Evolutionary conservation across 352 stramenopile genomes (phyloP).

Genomic region (Phytophthora pseudosyringae): DNA sequence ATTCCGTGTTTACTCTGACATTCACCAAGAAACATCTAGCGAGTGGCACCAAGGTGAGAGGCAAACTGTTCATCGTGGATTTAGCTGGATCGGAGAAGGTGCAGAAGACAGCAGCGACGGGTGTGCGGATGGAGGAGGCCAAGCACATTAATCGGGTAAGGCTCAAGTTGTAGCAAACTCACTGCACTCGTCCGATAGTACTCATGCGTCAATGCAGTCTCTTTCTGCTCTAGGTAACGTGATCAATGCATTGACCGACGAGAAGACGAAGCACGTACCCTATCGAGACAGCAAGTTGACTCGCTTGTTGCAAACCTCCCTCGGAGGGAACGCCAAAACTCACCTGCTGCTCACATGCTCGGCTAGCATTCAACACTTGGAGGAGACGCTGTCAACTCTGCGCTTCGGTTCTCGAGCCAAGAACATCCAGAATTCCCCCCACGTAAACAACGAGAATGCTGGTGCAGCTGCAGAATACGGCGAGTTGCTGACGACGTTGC

Average conservation of each 20-base stretch:
- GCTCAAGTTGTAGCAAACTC: too few species aligned
- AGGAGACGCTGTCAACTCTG: constrained; percentile 89
- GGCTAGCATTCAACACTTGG: constrained; percentile 36
- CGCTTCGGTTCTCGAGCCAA: constrained; percentile 92
- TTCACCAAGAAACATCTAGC: constrained; percentile 38
- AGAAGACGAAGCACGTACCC: constrained; percentile 55
- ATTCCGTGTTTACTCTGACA: constrained; percentile 71
- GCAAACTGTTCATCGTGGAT: constrained; percentile 66
- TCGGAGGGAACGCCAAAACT: constrained; percentile 90
- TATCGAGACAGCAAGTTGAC: constrained; percentile 93
- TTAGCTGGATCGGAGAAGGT: constrained; percentile 74
- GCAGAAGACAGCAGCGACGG: constrained; percentile 58
- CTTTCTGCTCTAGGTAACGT: constrained; percentile 76
- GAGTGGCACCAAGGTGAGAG: constrained; percentile 15
- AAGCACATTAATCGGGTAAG: constrained; percentile 78
- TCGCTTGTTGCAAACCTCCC: constrained; percentile 82
- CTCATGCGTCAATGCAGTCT: constrained; percentile 40
- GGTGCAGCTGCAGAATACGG: constrained; percentile 26
- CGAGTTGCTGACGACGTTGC: constrained; percentile 50
- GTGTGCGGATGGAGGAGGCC: constrained; percentile 65
- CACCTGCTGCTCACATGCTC: constrained; percentile 82
- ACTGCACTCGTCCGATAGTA: neutral
- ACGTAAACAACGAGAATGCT: constrained; percentile 69
- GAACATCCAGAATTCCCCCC: constrained; percentile 73
- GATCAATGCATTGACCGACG: constrained; percentile 65